Conservation (phyloP, 2,329 filamentous ascomycete species). For the Clarireedia homoeocarpa region DNA sequence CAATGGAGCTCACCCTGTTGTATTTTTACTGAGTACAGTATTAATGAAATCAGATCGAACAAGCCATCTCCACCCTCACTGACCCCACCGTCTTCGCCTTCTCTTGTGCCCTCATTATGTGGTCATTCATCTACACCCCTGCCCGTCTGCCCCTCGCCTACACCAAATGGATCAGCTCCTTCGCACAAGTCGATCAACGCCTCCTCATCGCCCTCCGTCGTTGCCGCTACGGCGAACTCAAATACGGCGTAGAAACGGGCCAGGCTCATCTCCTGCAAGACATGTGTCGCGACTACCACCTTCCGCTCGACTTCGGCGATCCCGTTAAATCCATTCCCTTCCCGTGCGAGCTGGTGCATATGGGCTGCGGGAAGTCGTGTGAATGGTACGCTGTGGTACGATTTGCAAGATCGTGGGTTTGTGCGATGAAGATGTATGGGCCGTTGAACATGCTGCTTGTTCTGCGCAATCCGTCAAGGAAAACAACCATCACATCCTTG, state of each 20-base stretch:
- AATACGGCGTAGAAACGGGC: constrained; percentile 67
- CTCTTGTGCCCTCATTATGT: constrained; percentile 74
- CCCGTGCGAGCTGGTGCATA: constrained; percentile 78
- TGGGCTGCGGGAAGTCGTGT: constrained; percentile 65
- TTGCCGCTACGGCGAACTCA: constrained; percentile 52
- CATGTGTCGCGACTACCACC: constrained; percentile 65
- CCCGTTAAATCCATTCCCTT: constrained; percentile 60
- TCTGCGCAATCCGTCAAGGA: constrained; percentile 40
- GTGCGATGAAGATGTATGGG: constrained; percentile 69
- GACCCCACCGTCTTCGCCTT: constrained; percentile 65
- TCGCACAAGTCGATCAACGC: constrained; percentile 66
- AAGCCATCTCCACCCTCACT: constrained; percentile 36
- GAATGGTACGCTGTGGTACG: constrained; percentile 65
- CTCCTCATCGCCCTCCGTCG: constrained; percentile 67
- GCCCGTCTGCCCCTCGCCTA: constrained; percentile 64
- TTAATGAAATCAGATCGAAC: not conserved
- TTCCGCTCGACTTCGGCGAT: constrained; percentile 66
- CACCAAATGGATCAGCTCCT: constrained; percentile 73
- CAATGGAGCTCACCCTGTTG: not conserved
- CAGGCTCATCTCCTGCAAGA: constrained; percentile 58
- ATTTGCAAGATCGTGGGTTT: constrained; percentile 61
- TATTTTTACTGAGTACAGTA: not conserved
- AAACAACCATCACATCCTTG: constrained; percentile 34
- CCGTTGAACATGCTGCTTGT: constrained; percentile 60
- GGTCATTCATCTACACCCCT: constrained; percentile 77